Evolutionary conservation across 2,329 filamentous ascomycete species (phyloP).

Genomic region (Aspergillus sp.): DNA sequence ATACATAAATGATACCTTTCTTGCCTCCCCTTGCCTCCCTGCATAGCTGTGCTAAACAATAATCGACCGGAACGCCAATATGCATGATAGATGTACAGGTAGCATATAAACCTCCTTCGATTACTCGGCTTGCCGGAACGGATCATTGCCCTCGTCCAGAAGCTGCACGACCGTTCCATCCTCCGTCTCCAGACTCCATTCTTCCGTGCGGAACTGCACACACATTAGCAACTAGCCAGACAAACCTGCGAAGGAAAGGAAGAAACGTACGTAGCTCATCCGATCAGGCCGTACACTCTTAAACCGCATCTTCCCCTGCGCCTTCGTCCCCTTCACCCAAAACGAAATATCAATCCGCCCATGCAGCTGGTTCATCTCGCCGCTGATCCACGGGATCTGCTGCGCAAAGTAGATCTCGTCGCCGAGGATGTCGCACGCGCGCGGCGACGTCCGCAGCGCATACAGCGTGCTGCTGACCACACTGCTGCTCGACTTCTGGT

Average conservation of each 20-base stretch:
- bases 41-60: background rate
- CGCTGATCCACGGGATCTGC: conserved; percentile 79
- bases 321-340: conserved; percentile 76
- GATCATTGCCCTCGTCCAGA: conserved; percentile 67
- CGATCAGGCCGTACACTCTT: conserved; percentile 68
- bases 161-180: conserved; percentile 71
- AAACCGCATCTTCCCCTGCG: conserved; percentile 74
- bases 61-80: background rate
- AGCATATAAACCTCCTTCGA: too few species aligned
- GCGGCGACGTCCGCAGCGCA: conserved; percentile 76
- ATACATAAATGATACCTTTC: conserved; percentile 42
- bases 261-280: conserved; percentile 55
- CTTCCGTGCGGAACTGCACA: conserved; percentile 74
- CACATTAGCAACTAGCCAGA: too few species aligned
- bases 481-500: conserved; percentile 89
- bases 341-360: conserved; percentile 86
- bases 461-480: conserved; percentile 88
- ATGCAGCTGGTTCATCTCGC: conserved; percentile 90
- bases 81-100: background rate
- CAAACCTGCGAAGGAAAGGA: background rate
- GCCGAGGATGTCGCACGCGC: conserved; percentile 75
- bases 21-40: conserved; percentile 1
- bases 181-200: conserved; percentile 79
- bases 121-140: conserved; percentile 58
- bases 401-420: conserved; percentile 81